A percentile compares a stretch with the other conserved stretches of the same genome.
phyloP scores from a whole-genome alignment of 495 filamentous ascomycete species.

The Staphylotrichum tortipilum region DNA sequence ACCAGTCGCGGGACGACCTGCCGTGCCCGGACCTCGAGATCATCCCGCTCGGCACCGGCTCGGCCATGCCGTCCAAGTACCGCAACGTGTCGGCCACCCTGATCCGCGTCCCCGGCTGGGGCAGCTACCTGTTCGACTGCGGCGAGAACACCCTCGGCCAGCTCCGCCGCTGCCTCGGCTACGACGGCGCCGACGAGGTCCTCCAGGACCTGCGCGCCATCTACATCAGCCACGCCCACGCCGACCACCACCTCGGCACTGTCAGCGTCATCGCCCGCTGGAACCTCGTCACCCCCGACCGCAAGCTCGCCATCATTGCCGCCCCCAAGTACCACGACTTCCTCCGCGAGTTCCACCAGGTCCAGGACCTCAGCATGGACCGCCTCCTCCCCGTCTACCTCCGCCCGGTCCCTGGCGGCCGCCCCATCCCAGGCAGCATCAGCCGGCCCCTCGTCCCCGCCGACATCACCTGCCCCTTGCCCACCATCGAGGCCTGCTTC shows the following conservation, averaged over 20 bases:
- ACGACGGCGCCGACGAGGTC: conserved; percentile 54
- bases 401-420: conserved; percentile 8
- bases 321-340: conserved; percentile 54
- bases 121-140: conserved; percentile 80
- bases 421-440: not conserved
- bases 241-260: conserved; percentile 90
- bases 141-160: conserved; percentile 95
- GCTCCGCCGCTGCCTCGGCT: conserved; percentile 61
- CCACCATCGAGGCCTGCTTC: conserved; percentile 45
- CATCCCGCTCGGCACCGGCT: conserved; percentile 82
- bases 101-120: conserved; percentile 69
- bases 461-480: conserved; percentile 29
- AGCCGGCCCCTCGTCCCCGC: not conserved
- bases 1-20: conserved; percentile 44
- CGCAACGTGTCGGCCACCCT: conserved; percentile 90
- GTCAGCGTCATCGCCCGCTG: conserved; percentile 73
- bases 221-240: conserved; percentile 93
- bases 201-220: conserved; percentile 72
- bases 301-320: conserved; percentile 14
- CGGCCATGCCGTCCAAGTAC: conserved; percentile 79
- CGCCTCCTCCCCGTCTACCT: conserved; percentile 34
- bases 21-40: conserved; percentile 70
- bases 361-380: conserved; percentile 63
- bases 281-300: conserved; percentile 19
- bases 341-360: conserved; percentile 64